Evolutionary conservation across 129 eudicot species (phyloP).

Genomic region (Flaveria trinervia): DNA sequence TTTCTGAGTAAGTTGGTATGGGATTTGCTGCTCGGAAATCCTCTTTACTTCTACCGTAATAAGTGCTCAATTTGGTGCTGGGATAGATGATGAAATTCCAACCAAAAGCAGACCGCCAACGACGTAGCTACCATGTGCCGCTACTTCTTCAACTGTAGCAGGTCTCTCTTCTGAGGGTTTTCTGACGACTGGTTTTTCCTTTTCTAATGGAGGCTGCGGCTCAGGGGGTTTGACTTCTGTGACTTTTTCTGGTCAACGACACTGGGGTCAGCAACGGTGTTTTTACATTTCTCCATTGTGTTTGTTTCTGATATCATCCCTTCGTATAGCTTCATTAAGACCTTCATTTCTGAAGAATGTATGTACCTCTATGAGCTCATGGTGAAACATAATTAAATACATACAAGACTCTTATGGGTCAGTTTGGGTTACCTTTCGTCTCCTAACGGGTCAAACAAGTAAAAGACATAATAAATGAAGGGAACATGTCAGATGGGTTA

Average conservation of each 20-base stretch:
- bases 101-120: conserved; percentile 96
- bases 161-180: conserved; percentile 52
- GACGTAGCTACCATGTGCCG: conserved; percentile 56
- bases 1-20: conserved; percentile 23
- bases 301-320: conserved; percentile 52
- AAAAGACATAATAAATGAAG: background rate
- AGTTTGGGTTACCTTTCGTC: background rate
- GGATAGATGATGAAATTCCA: conserved; percentile 83
- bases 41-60: conserved; percentile 86
- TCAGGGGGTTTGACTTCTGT: conserved; percentile 31
- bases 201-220: conserved; percentile 28
- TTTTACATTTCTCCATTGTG: conserved; percentile 41
- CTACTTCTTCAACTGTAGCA: conserved; percentile 30
- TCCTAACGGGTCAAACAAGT: background rate
- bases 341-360: conserved; percentile 61
- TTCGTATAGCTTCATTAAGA: conserved; percentile 57
- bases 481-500: background rate
- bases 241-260: conserved; percentile 31
- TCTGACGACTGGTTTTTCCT: conserved; percentile 13
- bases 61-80: conserved; percentile 40
- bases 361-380: no score
- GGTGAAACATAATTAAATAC: no score
- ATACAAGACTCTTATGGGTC: no score
- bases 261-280: background rate
- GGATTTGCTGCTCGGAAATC: conserved; percentile 59